Conservation (phyloP, 169 alveolate genomes). For the Plasmodium sp. region DNA sequence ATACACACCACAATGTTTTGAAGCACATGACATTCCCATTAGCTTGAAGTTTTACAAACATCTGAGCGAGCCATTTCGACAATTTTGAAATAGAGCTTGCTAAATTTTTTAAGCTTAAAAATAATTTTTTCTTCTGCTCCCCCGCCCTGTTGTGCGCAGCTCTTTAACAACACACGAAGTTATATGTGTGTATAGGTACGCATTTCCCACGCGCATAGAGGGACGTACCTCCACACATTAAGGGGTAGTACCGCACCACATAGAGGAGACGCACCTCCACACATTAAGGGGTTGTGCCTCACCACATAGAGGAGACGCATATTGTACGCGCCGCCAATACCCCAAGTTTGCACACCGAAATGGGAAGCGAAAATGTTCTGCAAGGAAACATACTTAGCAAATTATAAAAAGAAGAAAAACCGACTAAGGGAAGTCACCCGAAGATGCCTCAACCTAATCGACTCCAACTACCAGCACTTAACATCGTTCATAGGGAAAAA, state of each 20-base stretch:
- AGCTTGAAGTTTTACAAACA: neutral
- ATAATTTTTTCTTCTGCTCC: neutral
- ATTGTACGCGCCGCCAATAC: neutral
- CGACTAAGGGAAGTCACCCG: slow-evolving; percentile 36
- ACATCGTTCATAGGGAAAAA: slow-evolving; percentile 14
- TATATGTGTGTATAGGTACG: neutral
- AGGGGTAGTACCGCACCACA: neutral
- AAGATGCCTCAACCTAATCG: slow-evolving; percentile 41
- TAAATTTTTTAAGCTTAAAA: slow-evolving; percentile 8
- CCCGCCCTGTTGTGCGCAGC: neutral
- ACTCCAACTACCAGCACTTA: slow-evolving; percentile 18
- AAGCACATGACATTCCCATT: neutral
- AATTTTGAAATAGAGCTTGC: slow-evolving; percentile 11
- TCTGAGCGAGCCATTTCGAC: neutral
- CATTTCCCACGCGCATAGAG: neutral
- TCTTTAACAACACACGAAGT: neutral
- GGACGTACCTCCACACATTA: neutral
- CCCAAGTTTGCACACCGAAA: neutral
- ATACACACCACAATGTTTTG: slow-evolving; percentile 15
- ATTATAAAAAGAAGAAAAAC: slow-evolving; percentile 35
- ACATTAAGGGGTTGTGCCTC: neutral
- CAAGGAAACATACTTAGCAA: slow-evolving; percentile 15
- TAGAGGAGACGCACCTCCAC: neutral
- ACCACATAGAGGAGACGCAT: neutral
- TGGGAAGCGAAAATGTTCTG: slow-evolving; percentile 35